Conservation (phyloP, 2,329 filamentous ascomycete genomes). For the Tolypocladium sp. region DNA sequence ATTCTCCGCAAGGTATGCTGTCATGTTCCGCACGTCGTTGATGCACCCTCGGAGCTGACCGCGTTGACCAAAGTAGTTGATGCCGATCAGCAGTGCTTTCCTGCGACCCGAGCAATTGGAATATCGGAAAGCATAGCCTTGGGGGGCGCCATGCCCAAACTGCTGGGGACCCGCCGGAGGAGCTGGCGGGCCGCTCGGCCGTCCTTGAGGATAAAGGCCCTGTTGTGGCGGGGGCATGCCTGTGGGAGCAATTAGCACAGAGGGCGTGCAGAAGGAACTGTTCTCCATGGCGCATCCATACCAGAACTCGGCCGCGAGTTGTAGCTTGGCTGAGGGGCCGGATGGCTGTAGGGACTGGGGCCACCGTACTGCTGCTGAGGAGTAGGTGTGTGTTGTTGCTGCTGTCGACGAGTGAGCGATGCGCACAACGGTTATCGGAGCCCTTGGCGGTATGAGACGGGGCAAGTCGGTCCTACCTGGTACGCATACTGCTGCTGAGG, state of each 20-base stretch:
- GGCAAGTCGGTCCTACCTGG: constrained; percentile 12
- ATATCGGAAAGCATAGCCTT: constrained; percentile 79
- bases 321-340: constrained; percentile 35
- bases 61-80: constrained; percentile 92
- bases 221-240: constrained; percentile 10
- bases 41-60: constrained; percentile 90
- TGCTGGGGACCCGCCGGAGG: constrained; percentile 59
- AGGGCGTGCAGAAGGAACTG: background rate
- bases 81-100: constrained; percentile 86
- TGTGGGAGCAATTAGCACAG: constrained; percentile 1
- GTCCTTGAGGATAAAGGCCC: constrained; percentile 1
- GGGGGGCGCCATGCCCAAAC: constrained; percentile 74
- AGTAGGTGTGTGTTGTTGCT: constrained; percentile 22
- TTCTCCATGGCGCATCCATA: constrained; percentile 1
- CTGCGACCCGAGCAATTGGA: constrained; percentile 81
- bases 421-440: background rate
- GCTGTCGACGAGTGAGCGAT: constrained; percentile 20
- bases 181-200: constrained; percentile 45
- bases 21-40: constrained; percentile 98
- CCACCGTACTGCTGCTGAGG: constrained; percentile 21
- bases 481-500: constrained; percentile 32
- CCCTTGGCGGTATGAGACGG: background rate
- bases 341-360: constrained; percentile 16
- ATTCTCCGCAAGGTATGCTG: constrained; percentile 74
- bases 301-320: constrained; percentile 35